Conservation (phyloP, 306 rosid species). For the Vicia sativa region DNA sequence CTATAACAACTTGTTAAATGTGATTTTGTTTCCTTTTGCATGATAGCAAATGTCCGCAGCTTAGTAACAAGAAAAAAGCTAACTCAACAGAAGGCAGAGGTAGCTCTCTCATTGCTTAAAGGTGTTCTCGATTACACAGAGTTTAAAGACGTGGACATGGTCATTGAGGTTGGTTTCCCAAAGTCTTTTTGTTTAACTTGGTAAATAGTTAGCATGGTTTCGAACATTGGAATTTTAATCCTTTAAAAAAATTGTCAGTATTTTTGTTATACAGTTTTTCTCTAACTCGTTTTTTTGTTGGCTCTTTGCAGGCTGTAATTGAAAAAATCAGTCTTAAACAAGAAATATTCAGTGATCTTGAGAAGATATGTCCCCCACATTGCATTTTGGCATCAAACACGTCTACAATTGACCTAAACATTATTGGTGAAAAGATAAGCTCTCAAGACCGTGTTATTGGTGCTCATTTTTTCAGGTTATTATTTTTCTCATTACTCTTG, state of each 20-base stretch:
- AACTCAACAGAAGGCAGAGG: slow-evolving; percentile 67
- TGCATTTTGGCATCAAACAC: slow-evolving; percentile 91
- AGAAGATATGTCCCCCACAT: slow-evolving; percentile 82
- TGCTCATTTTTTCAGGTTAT: slow-evolving; percentile 98
- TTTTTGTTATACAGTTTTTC: not conserved
- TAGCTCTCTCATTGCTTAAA: slow-evolving; percentile 69
- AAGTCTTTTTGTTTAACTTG: slow-evolving; percentile 18
- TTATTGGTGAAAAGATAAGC: slow-evolving; percentile 71
- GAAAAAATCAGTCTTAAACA: slow-evolving; percentile 86
- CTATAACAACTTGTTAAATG: not conserved
- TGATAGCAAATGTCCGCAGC: slow-evolving; percentile 69
- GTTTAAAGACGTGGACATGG: slow-evolving; percentile 86
- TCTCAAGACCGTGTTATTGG: slow-evolving; percentile 83
- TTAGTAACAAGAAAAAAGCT: slow-evolving; percentile 70
- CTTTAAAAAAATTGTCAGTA: slow-evolving; percentile 13
- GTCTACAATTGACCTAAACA: slow-evolving; percentile 82
- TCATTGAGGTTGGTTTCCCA: slow-evolving; percentile 73
- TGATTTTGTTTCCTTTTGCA: slow-evolving; percentile 37
- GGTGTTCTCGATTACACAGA: slow-evolving; percentile 84
- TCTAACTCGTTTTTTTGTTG: slow-evolving; percentile 19
- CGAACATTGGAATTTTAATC: slow-evolving; percentile 18
- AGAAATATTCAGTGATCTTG: slow-evolving; percentile 82
- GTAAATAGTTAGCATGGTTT: slow-evolving; percentile 20
- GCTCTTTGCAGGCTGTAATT: slow-evolving; percentile 78
- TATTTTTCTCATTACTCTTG: slow-evolving; percentile 35